Percentiles rank a stretch among this genome's conserved stretches.
phyloP scores from a whole-genome alignment of 768 basidiomycete species.

The Pleurotus tuber-regium region DNA sequence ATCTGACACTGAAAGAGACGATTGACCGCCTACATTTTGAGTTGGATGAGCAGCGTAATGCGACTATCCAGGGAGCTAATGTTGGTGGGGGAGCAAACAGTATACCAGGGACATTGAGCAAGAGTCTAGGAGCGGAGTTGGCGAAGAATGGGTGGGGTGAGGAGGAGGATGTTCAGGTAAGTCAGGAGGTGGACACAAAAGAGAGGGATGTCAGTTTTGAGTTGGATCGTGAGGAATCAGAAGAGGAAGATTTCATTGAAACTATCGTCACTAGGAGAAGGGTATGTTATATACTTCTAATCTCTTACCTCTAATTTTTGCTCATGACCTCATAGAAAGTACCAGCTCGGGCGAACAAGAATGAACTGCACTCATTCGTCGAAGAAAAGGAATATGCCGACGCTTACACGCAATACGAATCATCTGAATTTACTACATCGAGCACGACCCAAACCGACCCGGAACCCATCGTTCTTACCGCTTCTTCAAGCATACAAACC shows the following conservation, averaged over 20 bases:
- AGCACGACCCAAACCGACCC: constrained; percentile 62
- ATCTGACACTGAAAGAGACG: constrained; percentile 89
- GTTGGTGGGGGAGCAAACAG: constrained; percentile 47
- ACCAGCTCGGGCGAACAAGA: constrained; percentile 52
- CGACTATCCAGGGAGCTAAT: constrained; percentile 30
- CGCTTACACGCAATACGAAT: constrained; percentile 68
- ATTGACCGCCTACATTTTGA: constrained; percentile 94
- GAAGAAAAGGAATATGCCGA: constrained; percentile 78
- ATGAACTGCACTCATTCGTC: constrained; percentile 50
- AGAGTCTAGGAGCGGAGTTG: constrained; percentile 74
- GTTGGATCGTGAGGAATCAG: constrained; percentile 49
- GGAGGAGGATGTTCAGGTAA: constrained; percentile 35
- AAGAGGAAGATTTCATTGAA: constrained; percentile 75
- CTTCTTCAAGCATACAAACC: constrained; percentile 57
- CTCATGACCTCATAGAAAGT: constrained; percentile 55
- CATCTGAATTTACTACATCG: constrained; percentile 44
- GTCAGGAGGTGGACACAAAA: constrained; percentile 29
- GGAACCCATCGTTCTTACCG: constrained; percentile 43
- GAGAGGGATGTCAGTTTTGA: constrained; percentile 31
- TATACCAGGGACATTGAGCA: constrained; percentile 57
- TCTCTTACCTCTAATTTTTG: constrained; percentile 2
- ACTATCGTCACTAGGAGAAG: constrained; percentile 86
- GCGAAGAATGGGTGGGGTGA: constrained; percentile 43
- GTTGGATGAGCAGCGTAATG: constrained; percentile 82
- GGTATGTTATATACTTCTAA: constrained; percentile 34